Conservation (phyloP, 163 green algal genomes). For the Scenedesmus sp. region DNA sequence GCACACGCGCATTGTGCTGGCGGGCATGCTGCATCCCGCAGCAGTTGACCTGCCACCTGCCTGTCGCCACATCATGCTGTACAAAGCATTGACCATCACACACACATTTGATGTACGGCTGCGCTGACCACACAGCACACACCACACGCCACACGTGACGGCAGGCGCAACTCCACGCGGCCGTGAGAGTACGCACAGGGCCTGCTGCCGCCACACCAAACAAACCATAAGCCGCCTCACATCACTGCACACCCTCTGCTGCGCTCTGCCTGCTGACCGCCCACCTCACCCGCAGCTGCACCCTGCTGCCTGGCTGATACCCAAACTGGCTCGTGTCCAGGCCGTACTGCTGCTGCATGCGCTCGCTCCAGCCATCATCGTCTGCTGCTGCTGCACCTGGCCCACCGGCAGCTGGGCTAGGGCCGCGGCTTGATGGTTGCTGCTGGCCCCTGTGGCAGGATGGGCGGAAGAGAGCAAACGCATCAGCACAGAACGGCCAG, state of each 20-base stretch:
- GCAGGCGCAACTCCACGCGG: too few species aligned
- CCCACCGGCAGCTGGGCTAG: neutral
- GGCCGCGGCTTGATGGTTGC: neutral
- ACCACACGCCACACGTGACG: too few species aligned
- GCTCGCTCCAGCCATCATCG: slow-evolving; percentile 31
- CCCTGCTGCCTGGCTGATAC: neutral
- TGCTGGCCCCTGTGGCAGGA: slow-evolving; percentile 7
- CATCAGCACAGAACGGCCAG: neutral
- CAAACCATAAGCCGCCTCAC: neutral
- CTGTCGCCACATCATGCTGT: neutral
- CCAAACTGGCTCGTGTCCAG: slow-evolving; percentile 39
- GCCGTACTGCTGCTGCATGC: slow-evolving; percentile 55
- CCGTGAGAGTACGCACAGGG: too few species aligned
- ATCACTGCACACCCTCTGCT: neutral
- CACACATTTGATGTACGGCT: neutral
- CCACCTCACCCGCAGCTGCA: neutral
- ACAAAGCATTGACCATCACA: neutral
- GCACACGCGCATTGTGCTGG: neutral
- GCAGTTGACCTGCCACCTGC: too few species aligned
- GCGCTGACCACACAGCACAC: too few species aligned
- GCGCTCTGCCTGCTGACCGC: neutral
- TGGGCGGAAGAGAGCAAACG: neutral
- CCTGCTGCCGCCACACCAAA: neutral
- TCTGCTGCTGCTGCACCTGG: neutral
- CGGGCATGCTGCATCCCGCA: too few species aligned